Percentiles rank a stretch among this genome's conserved stretches.
phyloP scores from a whole-genome alignment of 768 basidiomycete genomes.

The Brasilioporus rufonigricans region DNA sequence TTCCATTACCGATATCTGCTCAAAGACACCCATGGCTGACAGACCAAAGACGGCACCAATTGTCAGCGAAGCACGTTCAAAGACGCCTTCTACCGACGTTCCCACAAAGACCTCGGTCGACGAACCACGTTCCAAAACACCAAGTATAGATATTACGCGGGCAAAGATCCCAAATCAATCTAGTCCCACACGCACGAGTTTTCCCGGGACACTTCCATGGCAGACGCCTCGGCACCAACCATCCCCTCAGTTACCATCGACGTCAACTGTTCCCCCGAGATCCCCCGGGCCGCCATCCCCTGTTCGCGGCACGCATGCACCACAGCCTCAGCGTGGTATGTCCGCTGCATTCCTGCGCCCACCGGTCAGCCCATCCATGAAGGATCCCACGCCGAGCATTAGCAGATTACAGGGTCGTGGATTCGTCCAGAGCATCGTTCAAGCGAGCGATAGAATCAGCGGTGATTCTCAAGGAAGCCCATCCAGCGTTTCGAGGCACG shows the following conservation, averaged over 20 bases:
- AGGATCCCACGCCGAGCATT: conserved; percentile 79
- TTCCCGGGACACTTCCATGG: conserved; percentile 18
- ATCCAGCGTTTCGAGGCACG: conserved; percentile 20
- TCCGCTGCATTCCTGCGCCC: conserved; percentile 60
- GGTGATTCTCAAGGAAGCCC: conserved; percentile 33
- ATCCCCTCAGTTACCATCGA: conserved; percentile 32
- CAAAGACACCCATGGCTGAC: conserved; percentile 24
- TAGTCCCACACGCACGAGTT: conserved; percentile 15
- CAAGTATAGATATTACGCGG: conserved; percentile 14
- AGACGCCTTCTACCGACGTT: conserved; percentile 17
- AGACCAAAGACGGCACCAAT: conserved; percentile 11
- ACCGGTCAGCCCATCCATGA: conserved; percentile 41
- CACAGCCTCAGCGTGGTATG: conserved; percentile 39
- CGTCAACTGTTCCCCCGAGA: conserved; percentile 25
- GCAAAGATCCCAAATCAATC: conserved; percentile 19
- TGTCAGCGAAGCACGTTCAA: conserved; percentile 14
- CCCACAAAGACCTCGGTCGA: conserved; percentile 11
- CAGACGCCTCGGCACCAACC: conserved; percentile 28
- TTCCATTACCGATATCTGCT: conserved; percentile 12
- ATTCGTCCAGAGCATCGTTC: conserved; percentile 82
- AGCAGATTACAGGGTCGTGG: conserved; percentile 82
- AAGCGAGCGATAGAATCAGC: conserved; percentile 58
- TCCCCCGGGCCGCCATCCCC: conserved; percentile 38
- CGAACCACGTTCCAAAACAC: conserved; percentile 23
- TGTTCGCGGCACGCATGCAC: conserved; percentile 39